Percentiles rank a stretch among this genome's conserved stretches.
Evolutionary conservation across 2,329 filamentous ascomycete genomes (phyloP).

Genomic region (Metarhizium rileyi): DNA sequence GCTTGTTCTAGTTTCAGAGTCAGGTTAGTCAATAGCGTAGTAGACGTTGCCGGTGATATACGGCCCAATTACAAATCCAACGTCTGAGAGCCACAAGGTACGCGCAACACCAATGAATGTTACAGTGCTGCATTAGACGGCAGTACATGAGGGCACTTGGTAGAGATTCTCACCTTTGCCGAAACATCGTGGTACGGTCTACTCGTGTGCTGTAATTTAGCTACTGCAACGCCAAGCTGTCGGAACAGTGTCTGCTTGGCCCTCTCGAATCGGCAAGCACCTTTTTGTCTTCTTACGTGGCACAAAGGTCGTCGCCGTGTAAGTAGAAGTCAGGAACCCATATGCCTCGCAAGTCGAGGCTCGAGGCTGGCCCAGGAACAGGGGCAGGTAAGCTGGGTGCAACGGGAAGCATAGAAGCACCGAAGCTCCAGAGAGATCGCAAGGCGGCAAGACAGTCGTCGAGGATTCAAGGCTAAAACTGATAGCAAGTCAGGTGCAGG

Average conservation of each 20-base stretch:
- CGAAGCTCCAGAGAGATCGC: background rate
- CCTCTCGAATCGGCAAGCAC: background rate
- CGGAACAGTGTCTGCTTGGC: background rate
- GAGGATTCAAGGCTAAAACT: background rate
- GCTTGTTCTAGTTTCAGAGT: slow-evolving; percentile 44
- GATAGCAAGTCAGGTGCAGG: background rate
- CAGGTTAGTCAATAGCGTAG: background rate
- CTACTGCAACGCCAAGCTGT: background rate
- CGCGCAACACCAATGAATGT: background rate
- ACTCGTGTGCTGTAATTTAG: background rate
- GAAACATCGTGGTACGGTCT: slow-evolving; percentile 10
- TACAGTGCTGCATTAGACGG: background rate
- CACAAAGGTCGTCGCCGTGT: background rate
- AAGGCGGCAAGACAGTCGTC: background rate
- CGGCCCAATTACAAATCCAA: background rate
- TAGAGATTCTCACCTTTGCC: slow-evolving; percentile 8
- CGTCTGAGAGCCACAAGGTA: background rate
- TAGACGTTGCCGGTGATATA: background rate
- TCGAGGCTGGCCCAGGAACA: background rate
- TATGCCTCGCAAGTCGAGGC: background rate
- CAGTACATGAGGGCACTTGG: background rate
- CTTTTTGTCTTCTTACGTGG: background rate
- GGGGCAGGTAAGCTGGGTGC: background rate
- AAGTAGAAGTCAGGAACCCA: background rate
- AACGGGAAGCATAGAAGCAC: background rate